A percentile compares a stretch with the other conserved stretches of the same genome.
phyloP scores from a whole-genome alignment of 192 early-diverging fungal species.

The Chytriomyces hyalinus region DNA sequence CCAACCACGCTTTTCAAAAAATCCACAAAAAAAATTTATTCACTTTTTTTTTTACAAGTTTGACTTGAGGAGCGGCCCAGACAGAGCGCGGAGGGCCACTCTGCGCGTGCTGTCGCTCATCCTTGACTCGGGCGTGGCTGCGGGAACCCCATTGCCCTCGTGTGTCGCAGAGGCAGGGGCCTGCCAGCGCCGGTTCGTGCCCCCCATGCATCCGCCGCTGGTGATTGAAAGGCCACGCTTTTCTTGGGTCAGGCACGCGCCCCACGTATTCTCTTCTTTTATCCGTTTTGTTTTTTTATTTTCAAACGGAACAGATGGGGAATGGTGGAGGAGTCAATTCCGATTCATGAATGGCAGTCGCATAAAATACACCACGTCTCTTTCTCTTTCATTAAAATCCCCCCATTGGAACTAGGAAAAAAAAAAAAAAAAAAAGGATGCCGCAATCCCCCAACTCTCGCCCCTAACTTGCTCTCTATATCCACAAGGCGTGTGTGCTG shows the following conservation, averaged over 20 bases:
- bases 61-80: too few species aligned
- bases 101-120: too few species aligned
- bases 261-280: too few species aligned
- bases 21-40: too few species aligned
- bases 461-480: background rate
- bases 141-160: too few species aligned
- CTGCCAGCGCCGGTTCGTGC: too few species aligned
- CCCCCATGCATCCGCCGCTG: background rate
- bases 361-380: background rate
- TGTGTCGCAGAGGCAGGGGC: too few species aligned
- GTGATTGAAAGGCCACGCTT: background rate
- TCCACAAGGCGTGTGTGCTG: background rate
- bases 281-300: too few species aligned
- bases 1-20: too few species aligned
- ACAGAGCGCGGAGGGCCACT: too few species aligned
- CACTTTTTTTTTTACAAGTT: too few species aligned
- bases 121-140: too few species aligned
- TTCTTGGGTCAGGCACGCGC: background rate
- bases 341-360: background rate
- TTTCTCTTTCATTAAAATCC: background rate
- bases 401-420: conserved; percentile 4
- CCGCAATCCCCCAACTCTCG: background rate
- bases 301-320: background rate
- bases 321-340: background rate
- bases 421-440: background rate